Evolutionary conservation across 179 eudicot species (phyloP).

Genomic region (Beta macrorhiza): DNA sequence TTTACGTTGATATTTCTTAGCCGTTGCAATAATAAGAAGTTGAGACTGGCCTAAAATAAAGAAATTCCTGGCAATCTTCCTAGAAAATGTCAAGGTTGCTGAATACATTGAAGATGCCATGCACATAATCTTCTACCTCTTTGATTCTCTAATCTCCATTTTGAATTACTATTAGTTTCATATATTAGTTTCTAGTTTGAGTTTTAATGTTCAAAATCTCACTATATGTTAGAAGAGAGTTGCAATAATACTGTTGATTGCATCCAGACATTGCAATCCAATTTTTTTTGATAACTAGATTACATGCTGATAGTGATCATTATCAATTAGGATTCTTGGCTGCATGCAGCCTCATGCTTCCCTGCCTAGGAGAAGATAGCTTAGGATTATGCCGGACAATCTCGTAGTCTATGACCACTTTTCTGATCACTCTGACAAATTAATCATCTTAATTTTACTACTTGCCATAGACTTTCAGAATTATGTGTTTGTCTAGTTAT

Average conservation of each 20-base stretch:
- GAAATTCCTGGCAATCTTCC: neutral
- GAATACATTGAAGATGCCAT: neutral
- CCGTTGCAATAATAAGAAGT: neutral
- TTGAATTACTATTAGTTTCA: neutral
- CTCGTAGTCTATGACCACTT: neutral
- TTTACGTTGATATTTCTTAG: neutral
- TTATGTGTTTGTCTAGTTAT: neutral
- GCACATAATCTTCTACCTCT: neutral
- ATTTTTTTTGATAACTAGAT: neutral
- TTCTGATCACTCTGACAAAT: neutral
- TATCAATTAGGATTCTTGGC: neutral
- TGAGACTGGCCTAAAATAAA: neutral
- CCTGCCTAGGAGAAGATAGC: neutral
- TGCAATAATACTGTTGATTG: neutral
- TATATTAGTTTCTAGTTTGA: neutral
- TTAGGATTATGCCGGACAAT: neutral
- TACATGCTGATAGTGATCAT: neutral
- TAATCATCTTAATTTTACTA: neutral
- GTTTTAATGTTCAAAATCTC: neutral
- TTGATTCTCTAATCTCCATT: neutral
- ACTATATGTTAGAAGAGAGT: neutral
- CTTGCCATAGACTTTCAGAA: neutral
- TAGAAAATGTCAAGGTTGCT: neutral
- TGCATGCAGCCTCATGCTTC: neutral
- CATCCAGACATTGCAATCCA: neutral